phyloP scores from a whole-genome alignment of 257 asterid species.

The Solanum appendiculatum region DNA sequence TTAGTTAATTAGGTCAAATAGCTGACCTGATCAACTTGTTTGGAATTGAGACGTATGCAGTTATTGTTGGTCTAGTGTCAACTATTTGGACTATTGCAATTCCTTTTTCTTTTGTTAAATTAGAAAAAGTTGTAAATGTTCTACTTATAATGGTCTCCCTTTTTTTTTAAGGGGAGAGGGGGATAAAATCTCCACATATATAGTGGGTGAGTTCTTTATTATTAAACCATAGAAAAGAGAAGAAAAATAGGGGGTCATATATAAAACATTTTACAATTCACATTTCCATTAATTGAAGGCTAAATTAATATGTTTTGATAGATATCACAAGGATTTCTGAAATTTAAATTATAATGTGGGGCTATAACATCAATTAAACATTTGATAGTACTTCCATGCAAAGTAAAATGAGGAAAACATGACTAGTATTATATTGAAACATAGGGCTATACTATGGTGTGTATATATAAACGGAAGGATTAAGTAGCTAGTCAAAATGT shows the following conservation, averaged over 20 bases:
- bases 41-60: background rate
- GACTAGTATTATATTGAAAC: background rate
- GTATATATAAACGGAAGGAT: too few relatives aligned
- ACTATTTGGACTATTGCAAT: background rate
- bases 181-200: background rate
- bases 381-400: background rate
- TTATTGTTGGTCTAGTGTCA: background rate
- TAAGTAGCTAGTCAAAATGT: background rate
- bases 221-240: background rate
- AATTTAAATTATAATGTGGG: too few relatives aligned
- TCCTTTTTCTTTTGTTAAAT: background rate
- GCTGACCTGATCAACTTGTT: background rate
- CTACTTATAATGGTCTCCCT: background rate
- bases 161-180: background rate
- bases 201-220: background rate
- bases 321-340: background rate
- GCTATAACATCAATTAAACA: background rate
- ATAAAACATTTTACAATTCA: background rate
- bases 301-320: background rate
- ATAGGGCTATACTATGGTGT: background rate
- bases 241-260: background rate
- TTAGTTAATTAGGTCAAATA: background rate
- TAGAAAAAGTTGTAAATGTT: background rate
- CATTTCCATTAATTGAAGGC: background rate
- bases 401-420: background rate